These are phyloP conservation scores for Zopfochytrium polystomum DNA, from an alignment of 371 early-diverging fungal genomes.

Conservation along the genomic window DNA sequence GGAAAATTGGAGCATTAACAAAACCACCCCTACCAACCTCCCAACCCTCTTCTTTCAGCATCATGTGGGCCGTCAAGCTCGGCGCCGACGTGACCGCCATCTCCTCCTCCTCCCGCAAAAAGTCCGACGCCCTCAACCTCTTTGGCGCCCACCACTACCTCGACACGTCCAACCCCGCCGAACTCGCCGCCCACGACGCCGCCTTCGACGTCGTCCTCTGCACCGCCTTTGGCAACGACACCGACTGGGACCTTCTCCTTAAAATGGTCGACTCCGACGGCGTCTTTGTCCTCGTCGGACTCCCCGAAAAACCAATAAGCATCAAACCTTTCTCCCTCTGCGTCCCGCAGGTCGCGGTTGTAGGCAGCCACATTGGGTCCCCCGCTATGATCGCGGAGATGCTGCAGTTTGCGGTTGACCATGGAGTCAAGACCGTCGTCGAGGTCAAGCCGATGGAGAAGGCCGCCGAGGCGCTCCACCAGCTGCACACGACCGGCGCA, in stretches of 20 bases:
- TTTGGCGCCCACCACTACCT: conserved; percentile 40
- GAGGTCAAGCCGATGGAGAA: conserved; percentile 20
- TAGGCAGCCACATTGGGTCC: conserved; percentile 70
- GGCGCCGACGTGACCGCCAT: conserved; percentile 71
- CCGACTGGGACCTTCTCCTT: conserved; percentile 20
- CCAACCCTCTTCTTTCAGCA: conserved; percentile 22
- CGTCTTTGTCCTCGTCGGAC: conserved; percentile 22
- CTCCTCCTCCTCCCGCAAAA: conserved; percentile 65
- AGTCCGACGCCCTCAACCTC: conserved; percentile 52
- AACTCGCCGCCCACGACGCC: conserved; percentile 21
- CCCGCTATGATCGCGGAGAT: conserved; percentile 55
- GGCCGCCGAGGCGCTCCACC: conserved; percentile 21
- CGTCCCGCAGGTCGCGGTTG: conserved; percentile 52
- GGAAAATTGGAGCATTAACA: no score
- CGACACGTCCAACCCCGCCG: conserved; percentile 41
- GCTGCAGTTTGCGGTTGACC: conserved; percentile 65
- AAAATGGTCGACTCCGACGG: conserved; percentile 14
- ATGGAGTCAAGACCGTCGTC: conserved; percentile 26
- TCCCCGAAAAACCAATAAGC: conserved; percentile 29
- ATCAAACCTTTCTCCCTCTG: conserved; percentile 43
- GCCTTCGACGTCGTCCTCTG: conserved; percentile 7
- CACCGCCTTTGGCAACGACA: conserved; percentile 19
- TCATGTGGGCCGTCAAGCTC: conserved; percentile 64
- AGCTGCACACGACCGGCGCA: conserved; percentile 7
- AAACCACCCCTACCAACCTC: background rate